These are phyloP conservation scores for Lactarius evosmus DNA, from an alignment of 768 basidiomycete species.

Conservation along the genomic window DNA sequence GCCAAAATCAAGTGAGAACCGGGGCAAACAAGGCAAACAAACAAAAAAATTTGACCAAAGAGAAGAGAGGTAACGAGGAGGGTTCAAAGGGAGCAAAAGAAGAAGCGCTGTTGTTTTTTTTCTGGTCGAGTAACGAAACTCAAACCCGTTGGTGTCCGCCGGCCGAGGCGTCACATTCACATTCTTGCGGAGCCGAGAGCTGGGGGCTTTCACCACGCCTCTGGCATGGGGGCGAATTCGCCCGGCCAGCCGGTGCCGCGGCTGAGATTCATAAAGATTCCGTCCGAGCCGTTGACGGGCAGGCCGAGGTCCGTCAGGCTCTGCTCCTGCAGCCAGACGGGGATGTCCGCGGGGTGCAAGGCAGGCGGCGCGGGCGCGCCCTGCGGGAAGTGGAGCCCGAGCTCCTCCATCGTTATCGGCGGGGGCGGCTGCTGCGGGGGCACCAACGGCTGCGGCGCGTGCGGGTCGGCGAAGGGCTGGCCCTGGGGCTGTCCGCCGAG, in stretches of 20 bases:
- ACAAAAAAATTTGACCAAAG: not conserved
- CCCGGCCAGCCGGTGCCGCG: conserved; percentile 72
- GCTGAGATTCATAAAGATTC: conserved; percentile 77
- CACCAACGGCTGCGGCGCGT: conserved; percentile 39
- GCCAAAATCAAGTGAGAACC: not conserved
- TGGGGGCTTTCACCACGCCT: conserved; percentile 63
- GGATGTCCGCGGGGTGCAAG: conserved; percentile 78
- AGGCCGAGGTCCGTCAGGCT: conserved; percentile 86
- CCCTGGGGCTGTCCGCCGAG: conserved; percentile 40
- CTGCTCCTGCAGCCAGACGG: conserved; percentile 94
- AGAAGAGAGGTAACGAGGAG: not conserved
- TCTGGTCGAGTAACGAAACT: not conserved
- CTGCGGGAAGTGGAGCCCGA: conserved; percentile 72
- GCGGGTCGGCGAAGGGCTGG: conserved; percentile 54
- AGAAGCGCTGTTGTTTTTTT: not conserved
- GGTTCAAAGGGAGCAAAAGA: not conserved
- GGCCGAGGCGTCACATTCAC: too few species aligned
- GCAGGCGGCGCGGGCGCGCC: conserved; percentile 46
- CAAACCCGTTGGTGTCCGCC: too few species aligned
- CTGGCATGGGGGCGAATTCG: conserved; percentile 73
- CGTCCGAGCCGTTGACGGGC: conserved; percentile 89
- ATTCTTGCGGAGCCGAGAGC: not conserved
- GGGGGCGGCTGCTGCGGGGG: conserved; percentile 30
- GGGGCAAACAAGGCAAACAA: not conserved
- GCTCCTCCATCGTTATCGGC: conserved; percentile 81